Base-by-base conservation (phyloP, 352 stramenopile genomes). In the Bremia lactucae region DNA sequence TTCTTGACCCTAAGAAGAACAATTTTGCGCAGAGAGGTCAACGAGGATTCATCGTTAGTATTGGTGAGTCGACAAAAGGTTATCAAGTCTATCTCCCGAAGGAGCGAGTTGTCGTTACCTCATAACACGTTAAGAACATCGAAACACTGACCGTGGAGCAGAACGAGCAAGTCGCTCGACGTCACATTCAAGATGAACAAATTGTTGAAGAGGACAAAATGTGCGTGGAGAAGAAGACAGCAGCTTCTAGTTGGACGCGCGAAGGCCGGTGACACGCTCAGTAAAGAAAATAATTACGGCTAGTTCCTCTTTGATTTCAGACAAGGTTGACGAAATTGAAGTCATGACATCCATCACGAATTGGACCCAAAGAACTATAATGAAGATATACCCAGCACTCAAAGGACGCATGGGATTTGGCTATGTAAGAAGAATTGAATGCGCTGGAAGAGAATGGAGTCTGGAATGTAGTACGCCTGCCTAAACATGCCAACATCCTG, bases 61-160 rank as follows among this genome's bases (percentile, higher is more conserved):
- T 37, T 13, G 36, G 42, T 16, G 49, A 46, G n/a, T 33, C 40
- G 6, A 46, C 40, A 4, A 57, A 57, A 7, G 39, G 49, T 0
- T 52, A 42, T 25, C 14, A 26, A 14, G 33, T 49, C 1, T 51
- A 57, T 16, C 13, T 57, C 6, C 41, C 26, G 10, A 26, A 41
- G 11, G 23, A 45, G 8, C 6, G 13, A 13, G 33, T 38, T 15
- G 15, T 38, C 16, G n/a, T 38, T 9, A 24, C 16, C n/a, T n/a
- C n/a, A n/a, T n/a, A n/a, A n/a, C n/a, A n/a, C n/a, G n/a, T n/a
- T n/a, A n/a, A n/a, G n/a, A n/a, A n/a, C n/a, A n/a, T n/a, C n/a
- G n/a, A n/a, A n/a, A n/a, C n/a, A n/a, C n/a, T n/a, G n/a, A n/a
- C n/a, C n/a, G n/a, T n/a, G n/a, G n/a, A n/a, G 14, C 33, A 38